Base-by-base conservation (phyloP, 768 basidiomycete genomes). In the Tylopilus subfusipes region DNA sequence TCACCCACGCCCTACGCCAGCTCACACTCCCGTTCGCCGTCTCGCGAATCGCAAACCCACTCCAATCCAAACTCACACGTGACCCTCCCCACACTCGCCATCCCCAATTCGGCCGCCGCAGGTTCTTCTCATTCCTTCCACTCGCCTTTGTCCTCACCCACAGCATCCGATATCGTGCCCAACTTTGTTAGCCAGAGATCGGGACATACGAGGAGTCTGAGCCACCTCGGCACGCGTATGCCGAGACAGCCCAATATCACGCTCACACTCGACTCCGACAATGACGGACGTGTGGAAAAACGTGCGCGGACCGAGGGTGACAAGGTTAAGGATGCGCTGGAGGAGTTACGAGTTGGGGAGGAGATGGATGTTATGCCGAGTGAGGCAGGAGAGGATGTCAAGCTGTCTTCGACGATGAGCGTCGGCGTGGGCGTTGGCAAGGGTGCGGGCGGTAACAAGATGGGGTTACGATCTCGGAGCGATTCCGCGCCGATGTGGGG, bases 1-100 rank as follows among this genome's bases (percentile, higher is more conserved):
- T 76, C 78, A 4, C 65, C 80, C 21, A 73, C 73, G 5, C 66
- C 69, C 1, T 55, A 60, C 39, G 12, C 49, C 4, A 24, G 40
- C 27, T 42, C 67, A 14, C 63, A 69, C 48, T 50, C 65, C 19
- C 60, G 65, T 22, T 55, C 61, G 0, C 50, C 55, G 2, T 56
- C 65, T n/a, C 63, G 58, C 12, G 66, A 66, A 29, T 60, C 60
- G 24, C 56, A 54, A 29, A 46, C 34, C 13, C 54, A 54, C 33
- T 12, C 59, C n/a, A 51, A 56, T 42, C 31, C 46, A 11, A 50
- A 49, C n/a, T 14, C 47, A 1, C 56, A 61, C 21, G 13, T 48
- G 16, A 54, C 13, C 18, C 62, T 46, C 18, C 62, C 63, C 21
- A 57, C 33, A 2, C 54, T 63, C 24, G 40, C 52, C 14, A 63